Base-by-base conservation (phyloP, 73 alveolate species). In the Paraurostyla sp. region DNA sequence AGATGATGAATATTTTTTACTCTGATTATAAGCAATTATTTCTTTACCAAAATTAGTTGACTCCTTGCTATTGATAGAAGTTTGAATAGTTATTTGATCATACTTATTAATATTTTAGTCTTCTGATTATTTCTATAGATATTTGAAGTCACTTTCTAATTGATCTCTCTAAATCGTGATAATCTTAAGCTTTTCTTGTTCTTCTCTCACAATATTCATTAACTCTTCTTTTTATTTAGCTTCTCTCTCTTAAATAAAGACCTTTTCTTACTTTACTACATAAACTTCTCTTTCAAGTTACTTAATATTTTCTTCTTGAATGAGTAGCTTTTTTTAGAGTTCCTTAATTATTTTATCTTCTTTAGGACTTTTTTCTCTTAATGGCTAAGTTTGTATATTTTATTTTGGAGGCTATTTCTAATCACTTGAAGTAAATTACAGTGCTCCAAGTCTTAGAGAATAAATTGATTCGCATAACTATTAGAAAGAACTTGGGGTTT, bases 401-500 rank as follows among this genome's bases (percentile, higher is more conserved):
- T 43, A 68, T 3, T 73, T 11, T n/a, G 27, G 42, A 48, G 33
- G 16, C 1, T 20, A 36, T 33, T 35, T 73, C n/a, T 46, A 13
- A 30, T 73, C 86, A 73, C 71, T 73, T n/a, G n/a, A n/a, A 58
- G 56, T 40, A 46, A 73, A 73, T 56, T 73, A 46, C 27, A 73
- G 51, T 1, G 52, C 71, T n/a, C 86, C 86, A 45, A 73, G 71
- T 73, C 71, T 73, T 9, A 73, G 51, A 7, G 86, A 73, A 30
- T 73, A 73, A 9, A 73, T 73, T 1, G 52, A 42, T 20, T 78
- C 89, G 49, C 89, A 78, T 4, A 78, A 29, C 30, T 78, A 36
- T 52, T 78, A 33, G 50, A 78, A 78, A 0, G 89, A 78, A 25
- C 75, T 51, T 15, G 89, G 89, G 13, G 76, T 78, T 78, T 78